These are phyloP conservation scores for Psilocybe cubensis DNA, from an alignment of 768 basidiomycete species.

Conservation along the genomic window DNA sequence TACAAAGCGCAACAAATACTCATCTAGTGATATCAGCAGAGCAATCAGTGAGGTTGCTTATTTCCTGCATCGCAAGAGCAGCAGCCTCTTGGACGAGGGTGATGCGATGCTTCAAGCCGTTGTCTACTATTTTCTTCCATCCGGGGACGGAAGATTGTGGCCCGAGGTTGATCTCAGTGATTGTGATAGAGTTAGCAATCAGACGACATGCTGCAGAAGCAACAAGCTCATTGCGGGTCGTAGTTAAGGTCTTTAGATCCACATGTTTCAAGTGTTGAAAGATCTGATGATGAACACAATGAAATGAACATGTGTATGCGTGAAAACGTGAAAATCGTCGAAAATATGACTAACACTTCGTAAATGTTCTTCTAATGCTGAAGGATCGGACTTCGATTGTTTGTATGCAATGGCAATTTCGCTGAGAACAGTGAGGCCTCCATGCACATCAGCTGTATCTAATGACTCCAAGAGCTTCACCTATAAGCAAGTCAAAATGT, in stretches of 20 bases:
- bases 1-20: slow-evolving; percentile 39
- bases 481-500: slow-evolving; percentile 44
- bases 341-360: slow-evolving; percentile 45
- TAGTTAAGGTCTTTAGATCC: slow-evolving; percentile 60
- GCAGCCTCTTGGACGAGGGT: slow-evolving; percentile 75
- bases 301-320: not conserved
- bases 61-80: slow-evolving; percentile 66
- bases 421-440: slow-evolving; percentile 72
- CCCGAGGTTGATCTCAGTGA: slow-evolving; percentile 48
- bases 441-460: slow-evolving; percentile 79
- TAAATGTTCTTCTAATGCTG: slow-evolving; percentile 38
- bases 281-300: slow-evolving; percentile 49
- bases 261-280: slow-evolving; percentile 62
- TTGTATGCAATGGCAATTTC: slow-evolving; percentile 72
- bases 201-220: slow-evolving; percentile 74
- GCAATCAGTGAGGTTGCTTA: slow-evolving; percentile 73
- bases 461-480: slow-evolving; percentile 58
- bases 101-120: slow-evolving; percentile 70
- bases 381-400: slow-evolving; percentile 29
- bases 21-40: slow-evolving; percentile 71
- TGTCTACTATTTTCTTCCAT: slow-evolving; percentile 75
- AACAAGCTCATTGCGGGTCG: slow-evolving; percentile 72
- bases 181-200: slow-evolving; percentile 68
- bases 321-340: not conserved
- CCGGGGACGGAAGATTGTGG: slow-evolving; percentile 48